Percentiles rank a stretch among this genome's conserved stretches.
These are phyloP conservation scores for Alternaria postmessia DNA, from an alignment of 2,329 filamentous ascomycete genomes.

Conservation along the genomic window DNA sequence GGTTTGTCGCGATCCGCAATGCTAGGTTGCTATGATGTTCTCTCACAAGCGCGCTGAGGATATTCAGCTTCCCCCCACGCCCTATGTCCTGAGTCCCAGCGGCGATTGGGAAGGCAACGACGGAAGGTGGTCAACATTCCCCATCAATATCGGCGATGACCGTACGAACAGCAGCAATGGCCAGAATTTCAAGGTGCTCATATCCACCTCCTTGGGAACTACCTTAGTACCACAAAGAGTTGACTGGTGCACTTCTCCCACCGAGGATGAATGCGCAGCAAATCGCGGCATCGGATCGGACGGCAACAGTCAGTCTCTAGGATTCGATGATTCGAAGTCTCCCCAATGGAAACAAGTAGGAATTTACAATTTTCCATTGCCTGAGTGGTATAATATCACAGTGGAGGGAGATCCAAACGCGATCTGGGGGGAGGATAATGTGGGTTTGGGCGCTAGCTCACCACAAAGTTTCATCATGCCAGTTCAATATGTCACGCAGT, in stretches of 20 bases:
- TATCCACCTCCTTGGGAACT: slow-evolving; percentile 41
- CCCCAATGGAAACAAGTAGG: slow-evolving; percentile 27
- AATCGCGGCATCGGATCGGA: slow-evolving; percentile 37
- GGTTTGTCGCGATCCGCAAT: slow-evolving; percentile 19
- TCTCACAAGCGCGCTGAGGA: slow-evolving; percentile 32
- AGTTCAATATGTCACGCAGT: slow-evolving; percentile 30
- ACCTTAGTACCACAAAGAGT: slow-evolving; percentile 36
- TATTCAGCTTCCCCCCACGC: slow-evolving; percentile 19
- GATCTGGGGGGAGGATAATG: slow-evolving; percentile 30
- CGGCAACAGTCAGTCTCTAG: slow-evolving; percentile 26
- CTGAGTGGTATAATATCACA: slow-evolving; percentile 27
- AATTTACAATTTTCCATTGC: slow-evolving; percentile 25
- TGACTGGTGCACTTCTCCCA: slow-evolving; percentile 34
- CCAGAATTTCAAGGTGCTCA: slow-evolving; percentile 48
- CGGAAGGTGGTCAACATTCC: slow-evolving; percentile 54
- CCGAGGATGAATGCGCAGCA: slow-evolving; percentile 30
- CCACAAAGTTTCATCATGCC: slow-evolving; percentile 17
- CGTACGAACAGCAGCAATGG: slow-evolving; percentile 34
- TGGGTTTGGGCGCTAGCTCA: slow-evolving; percentile 39
- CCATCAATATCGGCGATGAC: slow-evolving; percentile 49
- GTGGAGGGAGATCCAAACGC: slow-evolving; percentile 21
- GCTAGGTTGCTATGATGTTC: slow-evolving; percentile 31
- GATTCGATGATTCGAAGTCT: slow-evolving; percentile 25
- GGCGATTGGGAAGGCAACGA: slow-evolving; percentile 51
- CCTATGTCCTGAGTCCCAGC: slow-evolving; percentile 27